These are phyloP conservation scores for Diatrype stigma DNA, from an alignment of 2,329 filamentous ascomycete species.

Conservation along the genomic window DNA sequence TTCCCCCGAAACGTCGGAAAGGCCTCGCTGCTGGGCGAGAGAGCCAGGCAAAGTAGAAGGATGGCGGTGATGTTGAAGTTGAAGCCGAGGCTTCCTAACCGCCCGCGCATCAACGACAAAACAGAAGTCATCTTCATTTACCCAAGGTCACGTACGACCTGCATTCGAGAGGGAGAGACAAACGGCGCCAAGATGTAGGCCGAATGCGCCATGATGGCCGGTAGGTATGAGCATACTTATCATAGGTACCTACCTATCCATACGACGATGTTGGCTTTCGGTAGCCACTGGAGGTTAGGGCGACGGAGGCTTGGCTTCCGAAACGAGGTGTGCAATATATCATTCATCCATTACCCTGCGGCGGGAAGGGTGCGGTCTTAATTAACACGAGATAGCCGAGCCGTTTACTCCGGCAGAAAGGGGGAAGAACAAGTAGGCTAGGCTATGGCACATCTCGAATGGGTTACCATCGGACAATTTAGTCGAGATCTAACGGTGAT, in stretches of 20 bases:
- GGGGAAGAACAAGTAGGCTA: too few relatives aligned
- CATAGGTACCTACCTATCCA: background rate
- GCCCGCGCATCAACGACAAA: background rate
- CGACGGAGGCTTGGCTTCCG: background rate
- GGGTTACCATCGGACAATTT: background rate
- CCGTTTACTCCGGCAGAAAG: too few relatives aligned
- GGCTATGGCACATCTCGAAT: background rate
- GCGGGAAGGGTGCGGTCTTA: background rate
- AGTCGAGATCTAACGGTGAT: background rate
- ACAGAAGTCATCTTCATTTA: background rate
- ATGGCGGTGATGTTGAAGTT: background rate
- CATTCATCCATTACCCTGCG: background rate
- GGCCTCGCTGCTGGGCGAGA: background rate
- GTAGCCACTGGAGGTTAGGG: background rate
- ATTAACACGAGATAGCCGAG: too few relatives aligned
- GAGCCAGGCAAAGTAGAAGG: background rate
- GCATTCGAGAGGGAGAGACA: too few relatives aligned
- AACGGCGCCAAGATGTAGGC: too few relatives aligned
- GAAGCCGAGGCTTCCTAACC: background rate
- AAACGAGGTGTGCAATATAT: background rate
- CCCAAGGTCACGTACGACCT: background rate
- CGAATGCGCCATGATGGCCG: too few relatives aligned
- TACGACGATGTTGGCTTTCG: background rate
- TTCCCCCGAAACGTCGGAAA: background rate
- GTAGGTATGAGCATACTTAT: too few relatives aligned